phyloP scores from a whole-genome alignment of 352 stramenopile genomes.

The Globisporangium splendens region DNA sequence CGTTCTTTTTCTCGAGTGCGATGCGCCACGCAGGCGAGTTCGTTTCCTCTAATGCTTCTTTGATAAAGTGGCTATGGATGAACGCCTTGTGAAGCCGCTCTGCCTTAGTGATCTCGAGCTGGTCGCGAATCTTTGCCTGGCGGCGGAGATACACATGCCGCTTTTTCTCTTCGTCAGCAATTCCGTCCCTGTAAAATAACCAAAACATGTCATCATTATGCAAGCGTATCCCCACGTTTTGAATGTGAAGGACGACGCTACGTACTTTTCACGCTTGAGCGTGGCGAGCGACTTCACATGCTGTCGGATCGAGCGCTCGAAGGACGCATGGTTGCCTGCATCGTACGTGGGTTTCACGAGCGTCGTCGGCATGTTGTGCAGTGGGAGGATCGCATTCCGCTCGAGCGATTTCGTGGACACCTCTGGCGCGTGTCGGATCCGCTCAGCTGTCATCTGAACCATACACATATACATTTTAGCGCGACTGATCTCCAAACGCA shows the following conservation, averaged over 20 bases:
- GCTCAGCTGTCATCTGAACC: conserved; percentile 36
- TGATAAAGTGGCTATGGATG: conserved; percentile 71
- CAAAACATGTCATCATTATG: not conserved
- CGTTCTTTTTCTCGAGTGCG: conserved; percentile 54
- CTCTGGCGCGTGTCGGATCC: conserved; percentile 35
- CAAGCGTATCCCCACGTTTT: too few relatives aligned
- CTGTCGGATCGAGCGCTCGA: conserved; percentile 64
- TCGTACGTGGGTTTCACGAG: conserved; percentile 61
- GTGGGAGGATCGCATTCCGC: conserved; percentile 35
- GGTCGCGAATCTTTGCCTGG: conserved; percentile 29
- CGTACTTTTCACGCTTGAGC: conserved; percentile 56
- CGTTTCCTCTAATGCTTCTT: conserved; percentile 65
- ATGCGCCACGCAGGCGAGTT: conserved; percentile 62
- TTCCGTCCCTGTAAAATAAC: conserved; percentile 26
- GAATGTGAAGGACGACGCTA: not conserved
- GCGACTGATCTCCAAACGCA: not conserved
- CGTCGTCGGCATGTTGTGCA: conserved; percentile 61
- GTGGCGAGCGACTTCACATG: conserved; percentile 46
- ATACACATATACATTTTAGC: not conserved
- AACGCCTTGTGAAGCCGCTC: conserved; percentile 67
- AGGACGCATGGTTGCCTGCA: conserved; percentile 48
- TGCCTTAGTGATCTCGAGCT: conserved; percentile 56
- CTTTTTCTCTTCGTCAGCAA: conserved; percentile 27
- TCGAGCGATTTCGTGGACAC: conserved; percentile 57
- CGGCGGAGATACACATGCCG: conserved; percentile 23